Evolutionary conservation across 1,284 basidiomycete species (phyloP).

Genomic region (Sphagnurus paluster): DNA sequence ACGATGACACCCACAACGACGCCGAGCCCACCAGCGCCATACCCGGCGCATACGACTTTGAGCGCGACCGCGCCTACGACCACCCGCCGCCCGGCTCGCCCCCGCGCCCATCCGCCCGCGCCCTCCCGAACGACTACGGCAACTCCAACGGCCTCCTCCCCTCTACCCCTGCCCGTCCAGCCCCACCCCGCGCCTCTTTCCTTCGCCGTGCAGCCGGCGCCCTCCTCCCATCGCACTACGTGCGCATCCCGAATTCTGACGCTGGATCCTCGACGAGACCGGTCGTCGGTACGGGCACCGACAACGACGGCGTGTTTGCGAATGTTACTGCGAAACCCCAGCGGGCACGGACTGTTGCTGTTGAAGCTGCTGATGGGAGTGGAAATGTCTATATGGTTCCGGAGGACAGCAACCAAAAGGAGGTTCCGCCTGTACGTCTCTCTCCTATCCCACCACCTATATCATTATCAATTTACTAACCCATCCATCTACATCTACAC

Average conservation of each 20-base stretch:
- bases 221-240: constrained; percentile 75
- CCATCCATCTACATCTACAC: constrained; percentile 13
- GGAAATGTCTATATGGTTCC: constrained; percentile 71
- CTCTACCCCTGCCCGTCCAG: constrained; percentile 41
- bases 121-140: constrained; percentile 69
- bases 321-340: constrained; percentile 93
- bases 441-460: constrained; percentile 2
- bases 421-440: constrained; percentile 77
- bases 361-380: constrained; percentile 59
- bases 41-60: constrained; percentile 74
- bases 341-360: constrained; percentile 35
- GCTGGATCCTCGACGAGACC: constrained; percentile 23
- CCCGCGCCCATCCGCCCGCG: constrained; percentile 58
- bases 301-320: constrained; percentile 95
- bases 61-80: constrained; percentile 77
- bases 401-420: constrained; percentile 74
- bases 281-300: constrained; percentile 70
- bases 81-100: constrained; percentile 82
- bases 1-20: constrained; percentile 24
- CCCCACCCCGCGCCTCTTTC: constrained; percentile 45
- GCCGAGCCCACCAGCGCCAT: constrained; percentile 21
- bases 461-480: constrained; percentile 9
- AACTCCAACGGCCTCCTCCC: constrained; percentile 83
- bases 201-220: constrained; percentile 65
- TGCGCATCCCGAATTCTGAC: constrained; percentile 50